Percentiles rank a stretch among this genome's conserved stretches.
Conservation (phyloP, 1,139 yeast species). For the Pichia sp. region DNA sequence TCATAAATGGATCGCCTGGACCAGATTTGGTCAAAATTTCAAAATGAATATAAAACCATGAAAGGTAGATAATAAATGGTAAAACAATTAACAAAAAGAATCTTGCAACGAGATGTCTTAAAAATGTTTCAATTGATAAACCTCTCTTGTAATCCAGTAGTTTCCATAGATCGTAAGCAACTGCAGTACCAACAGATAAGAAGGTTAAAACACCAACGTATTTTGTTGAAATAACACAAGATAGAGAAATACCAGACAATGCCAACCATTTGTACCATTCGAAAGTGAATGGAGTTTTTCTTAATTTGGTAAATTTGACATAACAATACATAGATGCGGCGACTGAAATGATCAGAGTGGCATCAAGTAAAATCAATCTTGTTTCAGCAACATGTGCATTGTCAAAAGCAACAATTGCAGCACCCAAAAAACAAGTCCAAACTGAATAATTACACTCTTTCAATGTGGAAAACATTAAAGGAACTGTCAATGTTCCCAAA, state of each 20-base stretch:
- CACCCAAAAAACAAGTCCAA: slow-evolving; percentile 71
- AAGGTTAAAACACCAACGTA: slow-evolving; percentile 94
- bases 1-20: slow-evolving; percentile 93
- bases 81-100: slow-evolving; percentile 62
- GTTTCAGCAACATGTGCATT: slow-evolving; percentile 92
- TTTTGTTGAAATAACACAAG: slow-evolving; percentile 89
- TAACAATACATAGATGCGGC: slow-evolving; percentile 74
- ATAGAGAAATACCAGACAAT: slow-evolving; percentile 74
- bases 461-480: slow-evolving; percentile 73
- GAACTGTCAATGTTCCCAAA: slow-evolving; percentile 76
- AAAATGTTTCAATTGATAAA: slow-evolving; percentile 47
- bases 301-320: slow-evolving; percentile 68
- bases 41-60: slow-evolving; percentile 94
- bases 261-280: slow-evolving; percentile 87
- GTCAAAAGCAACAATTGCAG: slow-evolving; percentile 76
- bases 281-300: slow-evolving; percentile 54
- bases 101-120: slow-evolving; percentile 72
- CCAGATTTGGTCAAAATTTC: slow-evolving; percentile 76
- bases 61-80: slow-evolving; percentile 77
- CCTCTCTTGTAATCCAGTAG: slow-evolving; percentile 70
- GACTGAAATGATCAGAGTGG: slow-evolving; percentile 75
- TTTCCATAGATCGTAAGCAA: slow-evolving; percentile 78
- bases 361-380: slow-evolving; percentile 82
- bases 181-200: slow-evolving; percentile 80
- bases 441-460: slow-evolving; percentile 77